Conservation (phyloP, 2,329 filamentous ascomycete genomes). For the Penicillium sp. region DNA sequence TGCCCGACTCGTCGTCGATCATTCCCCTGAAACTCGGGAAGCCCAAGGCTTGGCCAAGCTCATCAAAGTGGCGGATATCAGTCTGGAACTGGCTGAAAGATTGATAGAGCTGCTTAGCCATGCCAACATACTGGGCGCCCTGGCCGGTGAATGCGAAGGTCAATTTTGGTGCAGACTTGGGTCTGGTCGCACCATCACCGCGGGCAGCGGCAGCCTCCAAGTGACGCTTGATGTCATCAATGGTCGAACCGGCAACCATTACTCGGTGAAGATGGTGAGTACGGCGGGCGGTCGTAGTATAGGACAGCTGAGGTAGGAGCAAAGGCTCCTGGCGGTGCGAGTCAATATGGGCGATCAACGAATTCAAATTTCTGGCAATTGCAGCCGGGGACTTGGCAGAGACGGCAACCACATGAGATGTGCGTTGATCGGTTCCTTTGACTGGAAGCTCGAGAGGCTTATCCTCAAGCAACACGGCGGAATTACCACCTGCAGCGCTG, state of each 20-base stretch:
- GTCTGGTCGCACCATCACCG: not conserved
- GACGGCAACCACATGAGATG: slow-evolving; percentile 57
- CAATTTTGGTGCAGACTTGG: not conserved
- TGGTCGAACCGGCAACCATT: slow-evolving; percentile 1
- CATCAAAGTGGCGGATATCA: not conserved
- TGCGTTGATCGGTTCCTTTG: slow-evolving; percentile 50
- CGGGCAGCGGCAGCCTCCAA: not conserved
- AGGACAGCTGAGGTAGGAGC: slow-evolving; percentile 56
- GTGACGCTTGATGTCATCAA: not conserved
- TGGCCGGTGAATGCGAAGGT: slow-evolving; percentile 13
- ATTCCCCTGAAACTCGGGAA: not conserved
- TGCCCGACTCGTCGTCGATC: not conserved
- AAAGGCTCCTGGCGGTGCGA: slow-evolving; percentile 45
- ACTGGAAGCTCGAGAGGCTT: not conserved
- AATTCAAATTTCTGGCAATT: slow-evolving; percentile 55
- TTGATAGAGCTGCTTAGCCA: not conserved
- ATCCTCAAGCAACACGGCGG: slow-evolving; percentile 53
- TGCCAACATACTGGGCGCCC: not conserved
- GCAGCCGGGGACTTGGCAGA: slow-evolving; percentile 55
- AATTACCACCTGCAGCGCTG: slow-evolving; percentile 70
- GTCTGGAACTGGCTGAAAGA: not conserved
- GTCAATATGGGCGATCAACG: slow-evolving; percentile 55
- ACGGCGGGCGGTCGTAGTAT: slow-evolving; percentile 65
- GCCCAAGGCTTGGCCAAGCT: not conserved
- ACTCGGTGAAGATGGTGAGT: slow-evolving; percentile 53